Evolutionary conservation across 1,284 basidiomycete genomes (phyloP), one percentile per base, ranked within the genome.

Genomic region (Apiotrichum domesticum): DNA sequence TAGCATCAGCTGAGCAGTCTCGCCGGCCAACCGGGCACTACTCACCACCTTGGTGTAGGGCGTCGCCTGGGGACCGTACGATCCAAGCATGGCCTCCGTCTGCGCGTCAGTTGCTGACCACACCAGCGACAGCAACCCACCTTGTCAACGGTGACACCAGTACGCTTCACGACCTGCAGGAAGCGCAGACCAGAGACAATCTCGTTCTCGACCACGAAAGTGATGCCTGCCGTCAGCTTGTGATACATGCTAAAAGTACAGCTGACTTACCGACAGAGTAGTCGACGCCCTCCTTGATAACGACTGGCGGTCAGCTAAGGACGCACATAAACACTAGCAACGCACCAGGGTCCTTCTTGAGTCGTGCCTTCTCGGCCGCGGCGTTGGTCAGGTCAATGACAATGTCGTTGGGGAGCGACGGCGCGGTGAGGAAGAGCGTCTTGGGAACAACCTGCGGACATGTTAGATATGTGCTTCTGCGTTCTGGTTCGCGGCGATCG

Each of bases 101-200:
- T 69, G 68, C 21, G 1, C 35, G 54, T 58, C 45, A 63, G 59
- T 33, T 2, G 3, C 32, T 34, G 29, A 29, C 29, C 29, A 29
- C 3, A 8, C 9, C 6, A 39, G 37, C 4, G 13, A 39, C 37
- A 39, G 37, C 37, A 39, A 42, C 48, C 5, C 21, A 50, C 48
- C 48, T 51, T 51, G 49, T 51, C 49, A 6, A 51, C 41, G 50
- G 70, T 76, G 35, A 79, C 57, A 11, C 75, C 75, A 1, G 71
- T 58, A 7, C 77, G 69, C 69, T 81, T 80, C 61, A 80, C 81
- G 39, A 81, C 75, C 58, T 79, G 79, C 33, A 82, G 67, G 66
- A 81, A 82, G 58, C 78, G 77, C 55, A 83, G 70, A 3, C 81
- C 81, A 7, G 79, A 80, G 6, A 81, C 77, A 52, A 81, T 79